A percentile compares a stretch with the other conserved stretches of the same genome.
phyloP scores from a whole-genome alignment of 225 moss, liverwort and hornwort species.

The Straminergon stramineum region DNA sequence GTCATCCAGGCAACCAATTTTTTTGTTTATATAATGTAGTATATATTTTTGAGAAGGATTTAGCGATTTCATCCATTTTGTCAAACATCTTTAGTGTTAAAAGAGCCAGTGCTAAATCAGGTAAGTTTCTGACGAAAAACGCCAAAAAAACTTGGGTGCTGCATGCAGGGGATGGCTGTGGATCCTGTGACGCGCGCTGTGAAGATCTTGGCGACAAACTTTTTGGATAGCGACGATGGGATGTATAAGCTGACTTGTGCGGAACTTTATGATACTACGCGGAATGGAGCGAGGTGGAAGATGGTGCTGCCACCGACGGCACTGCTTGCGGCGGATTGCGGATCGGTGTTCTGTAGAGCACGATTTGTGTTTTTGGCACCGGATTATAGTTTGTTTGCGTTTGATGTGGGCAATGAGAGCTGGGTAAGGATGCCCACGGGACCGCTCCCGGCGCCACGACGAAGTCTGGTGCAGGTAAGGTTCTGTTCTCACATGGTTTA shows the following conservation, averaged over 20 bases:
- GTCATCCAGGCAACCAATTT: constrained; percentile 6
- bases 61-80: not conserved
- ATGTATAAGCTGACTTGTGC: constrained; percentile 22
- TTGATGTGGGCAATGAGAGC: constrained; percentile 11
- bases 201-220: constrained; percentile 18
- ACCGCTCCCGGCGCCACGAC: not conserved
- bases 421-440: constrained; percentile 10
- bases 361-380: constrained; percentile 24
- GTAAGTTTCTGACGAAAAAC: not conserved
- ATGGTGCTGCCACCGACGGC: constrained; percentile 10
- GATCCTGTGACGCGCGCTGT: constrained; percentile 7
- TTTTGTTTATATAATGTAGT: not conserved
- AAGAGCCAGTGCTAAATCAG: not conserved
- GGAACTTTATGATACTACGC: constrained; percentile 15
- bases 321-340: constrained; percentile 12
- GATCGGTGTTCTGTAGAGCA: constrained; percentile 10
- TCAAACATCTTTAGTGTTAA: not conserved
- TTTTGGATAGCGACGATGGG: not conserved
- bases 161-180: constrained; percentile 12
- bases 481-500: not conserved
- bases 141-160: not conserved
- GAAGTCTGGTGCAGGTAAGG: not conserved
- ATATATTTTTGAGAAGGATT: not conserved
- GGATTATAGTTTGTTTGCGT: constrained; percentile 16
- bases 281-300: constrained; percentile 6